phyloP scores from a whole-genome alignment of 192 early-diverging fungal genomes.

The Phycomyces nitens region DNA sequence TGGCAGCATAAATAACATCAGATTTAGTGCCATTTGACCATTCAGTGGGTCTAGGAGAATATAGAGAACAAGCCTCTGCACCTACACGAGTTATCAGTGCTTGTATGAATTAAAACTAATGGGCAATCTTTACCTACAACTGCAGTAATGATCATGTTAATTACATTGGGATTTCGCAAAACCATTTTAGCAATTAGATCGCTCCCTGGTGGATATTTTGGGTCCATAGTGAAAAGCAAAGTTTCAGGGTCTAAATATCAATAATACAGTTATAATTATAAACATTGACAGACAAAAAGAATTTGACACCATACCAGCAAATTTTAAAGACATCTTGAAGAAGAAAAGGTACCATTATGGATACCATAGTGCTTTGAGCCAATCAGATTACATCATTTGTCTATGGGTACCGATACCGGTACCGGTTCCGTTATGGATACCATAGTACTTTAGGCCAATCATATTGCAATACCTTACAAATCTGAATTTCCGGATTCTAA shows the following conservation, averaged over 20 bases:
- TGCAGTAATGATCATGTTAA: conserved; percentile 6
- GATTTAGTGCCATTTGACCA: conserved; percentile 10
- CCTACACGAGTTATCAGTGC: conserved; percentile 5
- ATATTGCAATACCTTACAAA: too few species aligned
- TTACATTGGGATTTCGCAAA: conserved; percentile 1
- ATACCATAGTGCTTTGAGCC: too few species aligned
- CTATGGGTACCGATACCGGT: too few species aligned
- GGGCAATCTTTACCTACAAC: conserved; percentile 5
- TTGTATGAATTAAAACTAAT: conserved; percentile 10
- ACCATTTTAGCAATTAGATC: neutral
- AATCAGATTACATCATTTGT: too few species aligned
- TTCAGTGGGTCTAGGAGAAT: conserved; percentile 5
- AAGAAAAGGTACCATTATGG: too few species aligned
- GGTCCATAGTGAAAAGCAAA: conserved; percentile 6
- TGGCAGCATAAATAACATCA: conserved; percentile 7
- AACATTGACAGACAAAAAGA: too few species aligned
- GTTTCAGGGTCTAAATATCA: conserved; percentile 1
- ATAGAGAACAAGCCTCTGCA: conserved; percentile 1
- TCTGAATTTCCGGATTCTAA: too few species aligned
- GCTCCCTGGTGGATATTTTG: conserved; percentile 10
- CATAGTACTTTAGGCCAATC: too few species aligned
- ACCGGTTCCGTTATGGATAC: too few species aligned
- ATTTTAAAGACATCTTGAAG: too few species aligned
- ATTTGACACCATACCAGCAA: too few species aligned
- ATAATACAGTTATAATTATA: too few species aligned